Evolutionary conservation across 495 filamentous ascomycete genomes (phyloP).

Genomic region (Delitschia confertaspora): DNA sequence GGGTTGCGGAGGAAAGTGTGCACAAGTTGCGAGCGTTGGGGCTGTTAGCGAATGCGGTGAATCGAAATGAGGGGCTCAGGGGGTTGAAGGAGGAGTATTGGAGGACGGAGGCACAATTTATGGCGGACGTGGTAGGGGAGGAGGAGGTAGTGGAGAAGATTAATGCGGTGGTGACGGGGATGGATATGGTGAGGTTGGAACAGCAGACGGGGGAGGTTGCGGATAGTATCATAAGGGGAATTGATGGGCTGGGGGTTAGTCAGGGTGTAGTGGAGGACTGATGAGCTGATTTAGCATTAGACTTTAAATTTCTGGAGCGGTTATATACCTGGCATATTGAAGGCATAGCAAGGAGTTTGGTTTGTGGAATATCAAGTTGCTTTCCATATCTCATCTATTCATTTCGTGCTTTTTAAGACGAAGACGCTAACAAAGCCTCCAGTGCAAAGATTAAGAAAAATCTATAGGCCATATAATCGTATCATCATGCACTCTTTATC

Average conservation of each 20-base stretch:
- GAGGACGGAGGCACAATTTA: constrained; percentile 38
- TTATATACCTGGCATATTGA: too few relatives aligned
- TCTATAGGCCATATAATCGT: too few relatives aligned
- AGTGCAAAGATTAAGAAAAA: too few relatives aligned
- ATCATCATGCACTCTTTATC: too few relatives aligned
- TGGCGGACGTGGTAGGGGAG: constrained; percentile 39
- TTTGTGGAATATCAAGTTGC: too few relatives aligned
- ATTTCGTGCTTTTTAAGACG: too few relatives aligned
- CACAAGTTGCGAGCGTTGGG: constrained; percentile 47
- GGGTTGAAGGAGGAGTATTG: constrained; percentile 50
- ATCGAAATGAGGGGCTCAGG: constrained; percentile 48
- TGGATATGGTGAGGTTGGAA: constrained; percentile 44
- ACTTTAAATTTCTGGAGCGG: too few relatives aligned
- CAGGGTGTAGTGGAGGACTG: too few relatives aligned
- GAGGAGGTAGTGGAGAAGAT: constrained; percentile 49
- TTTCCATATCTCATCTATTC: too few relatives aligned
- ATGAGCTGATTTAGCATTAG: too few relatives aligned
- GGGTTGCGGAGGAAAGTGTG: constrained; percentile 39
- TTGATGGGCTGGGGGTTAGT: constrained; percentile 14
- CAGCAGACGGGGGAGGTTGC: constrained; percentile 50
- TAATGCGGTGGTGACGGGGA: constrained; percentile 40
- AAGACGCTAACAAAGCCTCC: too few relatives aligned
- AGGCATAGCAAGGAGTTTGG: too few relatives aligned
- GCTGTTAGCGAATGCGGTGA: constrained; percentile 49
- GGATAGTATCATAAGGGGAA: constrained; percentile 34